Evolutionary conservation across 2,329 filamentous ascomycete species (phyloP).

Genomic region (Onygenales sp.): DNA sequence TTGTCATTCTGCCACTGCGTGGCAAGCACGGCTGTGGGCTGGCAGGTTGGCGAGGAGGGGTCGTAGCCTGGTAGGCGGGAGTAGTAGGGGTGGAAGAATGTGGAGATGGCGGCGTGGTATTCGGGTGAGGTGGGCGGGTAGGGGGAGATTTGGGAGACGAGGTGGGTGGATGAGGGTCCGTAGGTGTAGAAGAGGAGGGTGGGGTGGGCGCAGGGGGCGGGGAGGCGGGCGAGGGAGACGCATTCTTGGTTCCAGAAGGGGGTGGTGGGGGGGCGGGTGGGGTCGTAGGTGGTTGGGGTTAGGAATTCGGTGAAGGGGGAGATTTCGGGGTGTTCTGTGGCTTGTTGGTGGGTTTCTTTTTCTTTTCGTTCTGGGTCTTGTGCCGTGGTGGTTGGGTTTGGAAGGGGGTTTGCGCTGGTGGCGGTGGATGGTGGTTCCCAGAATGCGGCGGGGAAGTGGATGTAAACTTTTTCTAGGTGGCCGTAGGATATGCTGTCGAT

Average conservation of each 20-base stretch:
- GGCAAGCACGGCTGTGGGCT: constrained; percentile 53
- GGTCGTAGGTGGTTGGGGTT: constrained; percentile 44
- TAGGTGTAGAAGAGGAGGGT: constrained; percentile 69
- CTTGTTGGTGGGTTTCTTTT: neutral
- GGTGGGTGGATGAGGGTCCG: constrained; percentile 32
- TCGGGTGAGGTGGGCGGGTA: constrained; percentile 32
- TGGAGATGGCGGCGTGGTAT: constrained; percentile 46
- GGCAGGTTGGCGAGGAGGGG: constrained; percentile 44
- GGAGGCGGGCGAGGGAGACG: constrained; percentile 64
- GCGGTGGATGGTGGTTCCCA: constrained; percentile 42
- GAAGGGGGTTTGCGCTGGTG: constrained; percentile 9
- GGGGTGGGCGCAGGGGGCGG: constrained; percentile 53
- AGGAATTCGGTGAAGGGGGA: constrained; percentile 70
- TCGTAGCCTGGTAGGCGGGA: constrained; percentile 62
- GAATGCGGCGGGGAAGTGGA: constrained; percentile 66
- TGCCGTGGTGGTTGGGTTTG: neutral
- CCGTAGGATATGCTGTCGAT: constrained; percentile 41
- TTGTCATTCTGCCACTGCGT: constrained; percentile 73
- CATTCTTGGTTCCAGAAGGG: constrained; percentile 64
- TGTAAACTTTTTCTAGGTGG: constrained; percentile 40
- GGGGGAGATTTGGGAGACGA: constrained; percentile 25
- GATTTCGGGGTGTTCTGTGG: constrained; percentile 4
- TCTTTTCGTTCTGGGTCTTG: too few species aligned
- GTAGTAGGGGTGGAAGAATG: constrained; percentile 70
- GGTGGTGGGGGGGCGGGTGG: constrained; percentile 53